These are phyloP conservation scores for Fistulina hepatica DNA, from an alignment of 1,284 basidiomycete species.

Conservation along the genomic window DNA sequence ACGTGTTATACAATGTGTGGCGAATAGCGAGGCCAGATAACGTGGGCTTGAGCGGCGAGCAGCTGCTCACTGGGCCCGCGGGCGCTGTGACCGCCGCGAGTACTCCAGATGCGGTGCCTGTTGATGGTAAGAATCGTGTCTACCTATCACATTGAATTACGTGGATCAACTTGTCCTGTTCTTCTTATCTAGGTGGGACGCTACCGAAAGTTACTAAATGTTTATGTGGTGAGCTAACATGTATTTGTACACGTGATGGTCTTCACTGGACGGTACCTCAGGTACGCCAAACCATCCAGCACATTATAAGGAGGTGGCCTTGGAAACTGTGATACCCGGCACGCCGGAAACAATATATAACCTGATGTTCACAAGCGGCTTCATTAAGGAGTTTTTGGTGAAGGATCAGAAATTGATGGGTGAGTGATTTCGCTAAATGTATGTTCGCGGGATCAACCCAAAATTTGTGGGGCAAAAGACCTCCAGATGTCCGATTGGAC, in stretches of 20 bases:
- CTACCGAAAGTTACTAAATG: no score
- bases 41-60: conserved; percentile 24
- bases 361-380: conserved; percentile 91
- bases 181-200: no score
- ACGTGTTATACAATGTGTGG: conserved; percentile 97
- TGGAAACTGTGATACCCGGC: conserved; percentile 77
- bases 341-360: conserved; percentile 94
- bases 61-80: conserved; percentile 16
- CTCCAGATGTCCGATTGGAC: conserved; percentile 90
- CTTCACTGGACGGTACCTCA: conserved; percentile 77
- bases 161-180: no score
- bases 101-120: conserved; percentile 16
- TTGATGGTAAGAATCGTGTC: no score
- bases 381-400: conserved; percentile 89
- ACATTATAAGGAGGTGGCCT: conserved; percentile 66
- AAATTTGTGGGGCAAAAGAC: conserved; percentile 36
- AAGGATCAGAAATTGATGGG: conserved; percentile 84
- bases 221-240: no score
- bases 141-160: no score
- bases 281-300: conserved; percentile 42
- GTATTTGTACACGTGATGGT: conserved; percentile 28
- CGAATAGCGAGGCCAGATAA: conserved; percentile 78
- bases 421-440: conserved; percentile 28
- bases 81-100: conserved; percentile 19
- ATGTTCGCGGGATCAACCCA: conserved; percentile 3